A percentile compares a stretch with the other conserved stretches of the same genome.
These are phyloP conservation scores for Boletus reticulatus DNA, from an alignment of 768 basidiomycete species.

Conservation along the genomic window DNA sequence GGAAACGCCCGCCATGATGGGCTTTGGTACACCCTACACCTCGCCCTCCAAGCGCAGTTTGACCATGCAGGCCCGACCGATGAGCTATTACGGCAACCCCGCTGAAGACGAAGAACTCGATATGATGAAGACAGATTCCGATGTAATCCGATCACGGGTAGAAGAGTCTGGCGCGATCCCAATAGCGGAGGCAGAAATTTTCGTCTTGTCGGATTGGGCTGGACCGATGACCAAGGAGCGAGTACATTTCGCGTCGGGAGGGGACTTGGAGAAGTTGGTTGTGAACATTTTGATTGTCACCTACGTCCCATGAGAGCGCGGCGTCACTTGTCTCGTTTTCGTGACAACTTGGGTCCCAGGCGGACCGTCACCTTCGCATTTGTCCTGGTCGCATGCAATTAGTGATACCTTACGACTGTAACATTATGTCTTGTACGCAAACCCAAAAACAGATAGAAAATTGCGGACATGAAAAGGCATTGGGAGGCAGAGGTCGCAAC, in stretches of 20 bases:
- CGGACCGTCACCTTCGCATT: not conserved
- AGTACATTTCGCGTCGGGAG: conserved; percentile 65
- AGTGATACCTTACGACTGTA: conserved; percentile 11
- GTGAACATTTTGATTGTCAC: conserved; percentile 75
- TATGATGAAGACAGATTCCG: conserved; percentile 26
- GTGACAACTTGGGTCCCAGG: not conserved
- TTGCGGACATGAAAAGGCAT: too few relatives aligned
- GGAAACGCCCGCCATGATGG: conserved; percentile 27
- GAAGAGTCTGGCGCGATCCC: conserved; percentile 68
- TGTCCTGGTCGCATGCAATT: conserved; percentile 1
- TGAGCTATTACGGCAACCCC: conserved; percentile 43
- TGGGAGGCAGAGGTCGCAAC: too few relatives aligned
- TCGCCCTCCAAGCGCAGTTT: conserved; percentile 24
- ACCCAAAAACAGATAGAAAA: conserved; percentile 10
- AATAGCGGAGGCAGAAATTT: conserved; percentile 60
- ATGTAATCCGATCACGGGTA: conserved; percentile 50
- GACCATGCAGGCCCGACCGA: conserved; percentile 38
- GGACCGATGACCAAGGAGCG: conserved; percentile 58
- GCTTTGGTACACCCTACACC: conserved; percentile 21
- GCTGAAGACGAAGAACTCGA: conserved; percentile 37
- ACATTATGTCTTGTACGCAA: conserved; percentile 1
- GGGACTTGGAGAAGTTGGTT: conserved; percentile 68
- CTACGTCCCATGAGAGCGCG: conserved; percentile 54
- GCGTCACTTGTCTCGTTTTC: too few relatives aligned
- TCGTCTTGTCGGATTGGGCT: conserved; percentile 53